These are phyloP conservation scores for Metschnikowia cerradonensis DNA, from an alignment of 805 yeast species.

Conservation along the genomic window DNA sequence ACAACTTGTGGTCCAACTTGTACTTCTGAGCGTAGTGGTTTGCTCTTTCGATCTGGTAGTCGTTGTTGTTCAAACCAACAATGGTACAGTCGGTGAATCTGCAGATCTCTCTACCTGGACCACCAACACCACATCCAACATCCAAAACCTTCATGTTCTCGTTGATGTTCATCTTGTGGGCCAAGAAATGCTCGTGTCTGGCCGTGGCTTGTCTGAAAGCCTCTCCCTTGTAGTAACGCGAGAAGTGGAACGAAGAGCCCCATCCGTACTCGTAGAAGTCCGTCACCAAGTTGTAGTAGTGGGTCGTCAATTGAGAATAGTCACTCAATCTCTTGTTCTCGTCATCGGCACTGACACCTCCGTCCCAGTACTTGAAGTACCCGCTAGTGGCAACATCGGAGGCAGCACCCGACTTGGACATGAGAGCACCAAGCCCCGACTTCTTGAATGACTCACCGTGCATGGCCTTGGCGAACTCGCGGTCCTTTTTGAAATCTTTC, in stretches of 20 bases:
- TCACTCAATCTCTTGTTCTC: slow-evolving; percentile 73
- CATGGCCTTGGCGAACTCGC: slow-evolving; percentile 74
- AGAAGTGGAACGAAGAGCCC: slow-evolving; percentile 98
- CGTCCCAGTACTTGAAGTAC: slow-evolving; percentile 97
- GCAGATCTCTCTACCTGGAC: slow-evolving; percentile 95
- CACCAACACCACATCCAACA: slow-evolving; percentile 99
- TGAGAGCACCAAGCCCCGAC: slow-evolving; percentile 72
- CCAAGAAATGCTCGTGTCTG: slow-evolving; percentile 94
- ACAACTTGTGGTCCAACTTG: slow-evolving; percentile 67
- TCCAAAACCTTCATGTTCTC: slow-evolving; percentile 86
- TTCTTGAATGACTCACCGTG: slow-evolving; percentile 74
- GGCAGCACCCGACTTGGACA: slow-evolving; percentile 65
- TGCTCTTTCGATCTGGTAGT: slow-evolving; percentile 92
- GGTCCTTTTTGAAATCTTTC: slow-evolving; percentile 57
- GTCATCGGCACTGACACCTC: slow-evolving; percentile 70
- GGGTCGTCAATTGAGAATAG: slow-evolving; percentile 87
- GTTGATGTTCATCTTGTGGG: slow-evolving; percentile 74
- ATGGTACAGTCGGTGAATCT: slow-evolving; percentile 84
- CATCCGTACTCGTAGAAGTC: slow-evolving; percentile 99
- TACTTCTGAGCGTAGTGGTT: slow-evolving; percentile 67
- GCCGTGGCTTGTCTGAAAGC: slow-evolving; percentile 92
- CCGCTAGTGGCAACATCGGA: slow-evolving; percentile 81
- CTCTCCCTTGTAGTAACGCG: slow-evolving; percentile 90
- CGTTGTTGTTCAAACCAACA: slow-evolving; percentile 93
- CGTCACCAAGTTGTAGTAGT: slow-evolving; percentile 94